Base-by-base conservation (phyloP, 345 rosid species). In the Arabis alpina region DNA sequence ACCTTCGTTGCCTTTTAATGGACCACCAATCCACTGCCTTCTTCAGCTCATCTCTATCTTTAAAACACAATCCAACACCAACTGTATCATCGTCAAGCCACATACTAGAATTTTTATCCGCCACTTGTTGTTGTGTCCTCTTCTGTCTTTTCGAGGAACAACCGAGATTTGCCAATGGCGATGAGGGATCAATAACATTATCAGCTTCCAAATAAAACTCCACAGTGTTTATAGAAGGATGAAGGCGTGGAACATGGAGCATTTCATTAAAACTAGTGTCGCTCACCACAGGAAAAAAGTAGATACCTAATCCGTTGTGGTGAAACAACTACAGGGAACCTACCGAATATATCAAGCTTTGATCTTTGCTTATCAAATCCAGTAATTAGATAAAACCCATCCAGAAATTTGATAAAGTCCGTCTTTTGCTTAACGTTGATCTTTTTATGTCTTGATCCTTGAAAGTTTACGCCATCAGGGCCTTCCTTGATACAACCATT, bases 321-420 rank as follows among this genome's bases (percentile, higher is more conserved):
- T 28, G 32, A 28, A 70, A 69, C 58, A 49, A 59, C 16, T 4
- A 32, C 39, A 70, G 72, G 72, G 64, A 2, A 55, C 24, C 27
- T 56, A 45, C 63, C 54, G 30, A 15, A 14, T 28, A 28, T 28
- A 28, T 28, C 32, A 28, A 28, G 4, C 32, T 28, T 28, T 3
- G 4, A 28, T 28, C 6, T 28, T 3, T 28, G 32, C 32, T 28
- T 28, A 4, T 28, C 32, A 3, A 28, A 28, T 28, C 32, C 32
- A 28, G 32, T 28, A 28, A 28, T 28, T 28, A 3, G 32, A 28
- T 28, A 3, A 28, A 28, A 4, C 32, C 32, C 32, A 28, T 3
- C 32, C 4, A 28, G 32, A 28, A 28, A 28, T 28, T 5, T 28
- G 32, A 4, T 28, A 3, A 28, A 28, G 32, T 28, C 32, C 4